phyloP scores from a whole-genome alignment of 345 rosid species.

The Noccaea bulbosa region DNA sequence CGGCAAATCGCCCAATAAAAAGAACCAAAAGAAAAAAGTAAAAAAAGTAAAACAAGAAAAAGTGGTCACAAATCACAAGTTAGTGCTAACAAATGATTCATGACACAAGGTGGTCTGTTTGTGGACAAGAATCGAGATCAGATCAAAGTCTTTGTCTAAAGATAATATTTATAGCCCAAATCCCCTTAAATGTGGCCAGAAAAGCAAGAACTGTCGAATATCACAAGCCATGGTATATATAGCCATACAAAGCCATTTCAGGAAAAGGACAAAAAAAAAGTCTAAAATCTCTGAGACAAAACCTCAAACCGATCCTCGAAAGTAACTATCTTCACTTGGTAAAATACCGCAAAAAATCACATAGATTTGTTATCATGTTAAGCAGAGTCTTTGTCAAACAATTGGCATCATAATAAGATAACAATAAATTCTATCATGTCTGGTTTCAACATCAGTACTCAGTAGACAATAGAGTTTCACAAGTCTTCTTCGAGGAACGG shows the following conservation, averaged over 20 bases:
- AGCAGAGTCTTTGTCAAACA: conserved; percentile 9
- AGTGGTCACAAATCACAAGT: conserved; percentile 22
- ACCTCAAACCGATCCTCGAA: conserved; percentile 1
- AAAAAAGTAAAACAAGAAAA: not conserved
- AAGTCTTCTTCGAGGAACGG: not conserved
- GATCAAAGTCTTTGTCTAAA: conserved; percentile 19
- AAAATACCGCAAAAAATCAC: conserved; percentile 10
- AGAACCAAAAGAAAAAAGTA: too few species aligned
- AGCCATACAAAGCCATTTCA: not conserved
- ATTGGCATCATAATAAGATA: not conserved
- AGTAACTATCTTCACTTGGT: not conserved
- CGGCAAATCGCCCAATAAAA: not conserved
- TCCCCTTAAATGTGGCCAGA: conserved; percentile 1
- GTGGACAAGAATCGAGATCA: conserved; percentile 27
- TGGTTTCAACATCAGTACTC: conserved; percentile 7
- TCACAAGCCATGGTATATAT: not conserved
- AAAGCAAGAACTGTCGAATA: not conserved
- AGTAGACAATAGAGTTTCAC: not conserved
- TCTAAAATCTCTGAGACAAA: not conserved
- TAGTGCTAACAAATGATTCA: conserved; percentile 4
- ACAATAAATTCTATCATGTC: conserved; percentile 12
- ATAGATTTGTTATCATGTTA: not conserved
- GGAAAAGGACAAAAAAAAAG: not conserved
- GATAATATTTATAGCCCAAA: conserved; percentile 6
- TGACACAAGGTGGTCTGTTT: conserved; percentile 14